Percentiles rank a stretch among this genome's conserved stretches.
Evolutionary conservation across 148 eudicot genomes (phyloP).

Genomic region (Silene conica): DNA sequence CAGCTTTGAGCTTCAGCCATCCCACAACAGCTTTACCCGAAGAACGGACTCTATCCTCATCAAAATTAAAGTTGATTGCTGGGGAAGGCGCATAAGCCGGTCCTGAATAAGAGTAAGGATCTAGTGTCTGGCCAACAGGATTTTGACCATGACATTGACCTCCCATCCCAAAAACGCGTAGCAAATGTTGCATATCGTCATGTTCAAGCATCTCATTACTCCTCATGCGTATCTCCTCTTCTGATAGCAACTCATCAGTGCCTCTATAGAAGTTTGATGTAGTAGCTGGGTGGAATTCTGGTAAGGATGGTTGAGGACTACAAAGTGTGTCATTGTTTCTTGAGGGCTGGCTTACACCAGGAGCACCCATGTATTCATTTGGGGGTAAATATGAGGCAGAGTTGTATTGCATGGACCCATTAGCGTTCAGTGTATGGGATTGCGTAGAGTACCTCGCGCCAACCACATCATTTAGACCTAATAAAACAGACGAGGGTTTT

Average conservation of each 20-base stretch:
- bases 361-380: conserved; percentile 40
- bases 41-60: conserved; percentile 57
- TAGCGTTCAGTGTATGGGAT: conserved; percentile 44
- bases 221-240: conserved; percentile 87
- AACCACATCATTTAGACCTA: conserved; percentile 47
- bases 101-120: conserved; percentile 37
- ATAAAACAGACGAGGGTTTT: conserved; percentile 3
- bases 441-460: conserved; percentile 42
- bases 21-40: conserved; percentile 98
- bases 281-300: conserved; percentile 35
- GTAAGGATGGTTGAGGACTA: conserved; percentile 42
- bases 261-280: conserved; percentile 55
- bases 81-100: conserved; percentile 44
- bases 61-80: conserved; percentile 46
- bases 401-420: conserved; percentile 41
- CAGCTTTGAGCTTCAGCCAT: conserved; percentile 97
- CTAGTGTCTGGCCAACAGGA: conserved; percentile 25
- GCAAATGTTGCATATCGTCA: conserved; percentile 94
- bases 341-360: conserved; percentile 42
- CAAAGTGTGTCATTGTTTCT: conserved; percentile 45
- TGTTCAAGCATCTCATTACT: conserved; percentile 96
- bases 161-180: conserved; percentile 64
- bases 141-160: conserved; percentile 36
- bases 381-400: conserved; percentile 43
- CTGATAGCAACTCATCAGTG: conserved; percentile 49